Percentiles rank a stretch among this genome's conserved stretches.
These are phyloP conservation scores for Rhynchosporium secalis DNA, from an alignment of 2,329 filamentous ascomycete species.

Conservation along the genomic window DNA sequence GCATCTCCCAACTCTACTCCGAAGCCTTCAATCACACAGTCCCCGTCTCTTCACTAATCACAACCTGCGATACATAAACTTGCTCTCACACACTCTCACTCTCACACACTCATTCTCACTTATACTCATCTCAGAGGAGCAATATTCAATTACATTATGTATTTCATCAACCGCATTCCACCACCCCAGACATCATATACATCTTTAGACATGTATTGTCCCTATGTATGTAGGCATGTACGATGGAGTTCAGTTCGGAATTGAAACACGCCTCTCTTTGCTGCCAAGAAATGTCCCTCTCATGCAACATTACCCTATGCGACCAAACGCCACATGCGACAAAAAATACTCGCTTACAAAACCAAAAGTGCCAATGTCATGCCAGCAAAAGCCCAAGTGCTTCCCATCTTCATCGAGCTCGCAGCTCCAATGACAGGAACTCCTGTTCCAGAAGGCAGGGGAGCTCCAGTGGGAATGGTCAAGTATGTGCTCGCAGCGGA, in stretches of 20 bases:
- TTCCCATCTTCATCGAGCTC: slow-evolving; percentile 3
- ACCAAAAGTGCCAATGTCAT: slow-evolving; percentile 5
- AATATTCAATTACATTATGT: no score
- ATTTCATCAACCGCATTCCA: no score
- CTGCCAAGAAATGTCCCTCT: no score
- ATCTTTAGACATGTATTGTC: no score
- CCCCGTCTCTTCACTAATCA: background rate
- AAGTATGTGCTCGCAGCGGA: background rate
- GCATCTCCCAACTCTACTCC: background rate
- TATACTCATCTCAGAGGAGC: no score
- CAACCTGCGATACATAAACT: no score
- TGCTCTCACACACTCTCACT: no score
- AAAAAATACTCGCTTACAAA: background rate
- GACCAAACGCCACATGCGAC: background rate
- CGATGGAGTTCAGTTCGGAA: background rate
- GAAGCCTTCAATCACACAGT: background rate
- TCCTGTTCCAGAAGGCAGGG: background rate
- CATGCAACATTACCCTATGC: slow-evolving; percentile 1
- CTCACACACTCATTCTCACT: no score
- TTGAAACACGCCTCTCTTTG: background rate
- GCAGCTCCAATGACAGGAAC: slow-evolving; percentile 2
- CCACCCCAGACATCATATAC: no score
- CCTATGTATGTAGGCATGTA: background rate
- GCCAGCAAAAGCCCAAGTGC: background rate
- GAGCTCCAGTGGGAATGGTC: background rate